Evolutionary conservation across 352 stramenopile genomes (phyloP).

Genomic region (Globisporangium paddicum): DNA sequence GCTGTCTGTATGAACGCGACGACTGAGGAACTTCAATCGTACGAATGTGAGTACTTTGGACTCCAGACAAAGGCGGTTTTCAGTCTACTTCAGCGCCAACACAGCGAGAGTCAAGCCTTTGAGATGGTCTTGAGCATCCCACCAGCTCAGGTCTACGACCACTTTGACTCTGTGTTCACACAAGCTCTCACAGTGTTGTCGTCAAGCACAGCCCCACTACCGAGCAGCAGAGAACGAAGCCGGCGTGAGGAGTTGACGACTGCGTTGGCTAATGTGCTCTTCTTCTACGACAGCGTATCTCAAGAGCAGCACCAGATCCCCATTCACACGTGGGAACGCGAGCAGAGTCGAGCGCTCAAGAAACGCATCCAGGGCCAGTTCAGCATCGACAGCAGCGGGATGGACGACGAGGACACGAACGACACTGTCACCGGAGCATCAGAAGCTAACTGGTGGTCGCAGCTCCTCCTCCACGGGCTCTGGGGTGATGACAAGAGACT

Average conservation of each 20-base stretch:
- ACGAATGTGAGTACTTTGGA: conserved; percentile 32
- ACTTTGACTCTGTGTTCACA: conserved; percentile 22
- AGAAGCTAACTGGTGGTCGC: conserved; percentile 24
- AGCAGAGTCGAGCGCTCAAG: conserved; percentile 32
- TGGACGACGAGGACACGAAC: neutral
- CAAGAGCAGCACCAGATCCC: neutral
- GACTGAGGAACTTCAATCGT: conserved; percentile 7
- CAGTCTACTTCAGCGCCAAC: conserved; percentile 15
- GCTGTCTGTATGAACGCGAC: conserved; percentile 1
- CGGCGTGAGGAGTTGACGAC: conserved; percentile 19
- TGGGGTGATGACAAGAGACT: conserved; percentile 34
- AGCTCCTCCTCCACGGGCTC: conserved; percentile 38
- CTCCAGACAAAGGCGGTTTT: conserved; percentile 51
- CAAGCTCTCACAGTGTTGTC: neutral
- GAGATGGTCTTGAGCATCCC: conserved; percentile 20
- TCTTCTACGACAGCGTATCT: conserved; percentile 13
- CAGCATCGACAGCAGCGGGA: conserved; percentile 1
- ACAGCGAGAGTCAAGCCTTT: conserved; percentile 3
- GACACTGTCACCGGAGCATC: neutral
- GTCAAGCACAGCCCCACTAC: neutral
- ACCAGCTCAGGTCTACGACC: conserved; percentile 18
- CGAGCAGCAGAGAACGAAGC: neutral
- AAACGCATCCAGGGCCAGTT: conserved; percentile 37
- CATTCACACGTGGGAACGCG: conserved; percentile 27
- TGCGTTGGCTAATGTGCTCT: conserved; percentile 38